Evolutionary conservation across 73 alveolate genomes (phyloP), one percentile per base, ranked within the genome.

Genomic region (Tetrahymena borealis): DNA sequence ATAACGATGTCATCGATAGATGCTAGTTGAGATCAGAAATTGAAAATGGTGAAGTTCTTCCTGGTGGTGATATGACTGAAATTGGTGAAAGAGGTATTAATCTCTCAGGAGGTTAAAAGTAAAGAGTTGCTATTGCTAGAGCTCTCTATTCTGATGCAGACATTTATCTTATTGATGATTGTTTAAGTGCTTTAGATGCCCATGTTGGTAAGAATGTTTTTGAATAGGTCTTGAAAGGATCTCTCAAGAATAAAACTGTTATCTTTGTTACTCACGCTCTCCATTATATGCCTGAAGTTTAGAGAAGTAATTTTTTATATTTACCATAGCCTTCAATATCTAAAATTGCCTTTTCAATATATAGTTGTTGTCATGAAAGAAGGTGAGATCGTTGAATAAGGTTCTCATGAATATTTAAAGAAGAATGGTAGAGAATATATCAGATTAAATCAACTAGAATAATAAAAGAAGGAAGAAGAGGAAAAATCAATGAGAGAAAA

Each of bases 1-100:
- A 97, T 93, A 95, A 95, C n/a, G 96, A 94, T 90, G 95, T 98
- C 7, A 95, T 98, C 38, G 93, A 96, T 85, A 91, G 91, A 39
- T 96, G 99, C 42, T 96, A 97, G 79, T 94, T 98, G 39, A 91
- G 94, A 39, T 60, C 85, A 24, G 85, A 60, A 60, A 60, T 60
- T 0, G 91, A 97, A 16, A 99, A 98, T 92, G 94, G 98, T 31
- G 99, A 98, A 91, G 94, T 78, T 2, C 91, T 92, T 39, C 90
- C 60, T 13, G 90, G 90, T 28, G 95, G 95, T n/a, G 95, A 92
- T 92, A 38, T 32, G 38, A 92, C 95, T 20, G 90, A 39, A 18
- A 92, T 92, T 10, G 95, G 95, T 38, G 95, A 92, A 78, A 92
- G 90, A 38, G 95, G 95, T 78, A 42, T 92, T 2, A 92, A 92